Evolutionary conservation across 106 monocot genomes (phyloP).

Genomic region (Dioscorea dumetorum): DNA sequence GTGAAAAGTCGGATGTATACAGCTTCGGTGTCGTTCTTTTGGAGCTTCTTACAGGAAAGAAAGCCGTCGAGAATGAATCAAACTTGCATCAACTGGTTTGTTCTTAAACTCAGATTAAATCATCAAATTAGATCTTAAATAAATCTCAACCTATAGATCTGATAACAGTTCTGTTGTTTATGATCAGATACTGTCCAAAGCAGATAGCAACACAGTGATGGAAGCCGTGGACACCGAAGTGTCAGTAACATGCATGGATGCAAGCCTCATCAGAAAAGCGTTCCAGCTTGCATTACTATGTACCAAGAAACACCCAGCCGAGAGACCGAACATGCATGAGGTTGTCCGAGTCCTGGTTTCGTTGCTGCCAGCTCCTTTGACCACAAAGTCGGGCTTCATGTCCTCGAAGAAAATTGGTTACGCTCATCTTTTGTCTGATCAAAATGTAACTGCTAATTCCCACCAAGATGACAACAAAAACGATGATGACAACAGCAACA

Average conservation of each 20-base stretch:
- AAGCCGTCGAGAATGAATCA: constrained; percentile 90
- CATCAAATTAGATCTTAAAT: no score
- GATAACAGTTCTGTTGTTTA: neutral
- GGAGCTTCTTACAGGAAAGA: constrained; percentile 89
- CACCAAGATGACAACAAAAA: neutral
- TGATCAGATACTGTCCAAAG: constrained; percentile 72
- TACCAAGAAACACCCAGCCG: constrained; percentile 69
- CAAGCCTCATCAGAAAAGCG: constrained; percentile 54
- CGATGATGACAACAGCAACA: constrained; percentile 19
- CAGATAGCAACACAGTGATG: constrained; percentile 97
- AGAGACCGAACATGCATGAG: constrained; percentile 89
- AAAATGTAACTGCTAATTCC: neutral
- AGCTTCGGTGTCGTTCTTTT: constrained; percentile 92
- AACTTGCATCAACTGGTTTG: constrained; percentile 91
- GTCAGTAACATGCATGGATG: constrained; percentile 79
- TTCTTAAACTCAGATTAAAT: neutral
- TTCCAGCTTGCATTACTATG: constrained; percentile 92
- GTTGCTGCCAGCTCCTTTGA: constrained; percentile 39
- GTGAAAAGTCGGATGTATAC: constrained; percentile 94
- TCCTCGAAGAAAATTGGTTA: constrained; percentile 35
- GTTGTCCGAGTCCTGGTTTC: constrained; percentile 67
- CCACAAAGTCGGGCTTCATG: constrained; percentile 22
- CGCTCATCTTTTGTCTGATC: constrained; percentile 16
- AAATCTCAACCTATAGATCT: no score
- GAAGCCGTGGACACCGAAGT: constrained; percentile 91